Base-by-base conservation (phyloP, 257 asterid genomes). In the Ballota nigra region DNA sequence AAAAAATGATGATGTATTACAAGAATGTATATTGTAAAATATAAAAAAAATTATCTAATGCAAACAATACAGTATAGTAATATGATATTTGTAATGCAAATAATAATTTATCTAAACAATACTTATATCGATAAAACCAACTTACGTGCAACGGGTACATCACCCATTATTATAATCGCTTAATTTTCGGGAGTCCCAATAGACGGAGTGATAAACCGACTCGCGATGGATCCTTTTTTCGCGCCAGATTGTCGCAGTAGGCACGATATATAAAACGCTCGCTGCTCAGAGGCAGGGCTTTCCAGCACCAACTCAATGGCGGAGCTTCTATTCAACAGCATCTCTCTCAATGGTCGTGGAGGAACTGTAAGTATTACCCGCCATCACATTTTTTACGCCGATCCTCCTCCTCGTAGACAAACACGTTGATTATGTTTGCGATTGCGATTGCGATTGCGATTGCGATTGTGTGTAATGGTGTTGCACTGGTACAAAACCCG, bases 291-390 rank as follows among this genome's bases (percentile, higher is more conserved):
- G 53, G 8, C 55, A 19, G n/a, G 18, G 29, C 18, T 13, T 31
- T 16, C 59, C 51, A 64, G 6, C 16, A 13, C 8, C 63, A 18
- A 16, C 10, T 24, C 26, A 9, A 76, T 76, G 80, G 49, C 80
- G 68, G 80, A 76, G 36, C 80, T 52, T 36, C 52, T 9, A n/a
- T 70, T 70, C 72, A 76, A 76, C 64, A 70, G 23, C 26, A 76
- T 76, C 43, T 58, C 76, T 62, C 80, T 76, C 80, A 63, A 74
- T 33, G 72, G 76, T 29, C 80, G 80, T 18, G 80, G 76, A 23
- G 80, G 80, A 71, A 63, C 63, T 15, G 80, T 76, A 56, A 41
- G 80, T 43, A 1, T 52, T 62, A n/a, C 41, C 57, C 41, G n/a
- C 34, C 2, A 18, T 62, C 60, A 45, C 61, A 28, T 28, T 6